phyloP scores from a whole-genome alignment of 2,329 filamentous ascomycete species.

The Pseudodiploospora longispora region DNA sequence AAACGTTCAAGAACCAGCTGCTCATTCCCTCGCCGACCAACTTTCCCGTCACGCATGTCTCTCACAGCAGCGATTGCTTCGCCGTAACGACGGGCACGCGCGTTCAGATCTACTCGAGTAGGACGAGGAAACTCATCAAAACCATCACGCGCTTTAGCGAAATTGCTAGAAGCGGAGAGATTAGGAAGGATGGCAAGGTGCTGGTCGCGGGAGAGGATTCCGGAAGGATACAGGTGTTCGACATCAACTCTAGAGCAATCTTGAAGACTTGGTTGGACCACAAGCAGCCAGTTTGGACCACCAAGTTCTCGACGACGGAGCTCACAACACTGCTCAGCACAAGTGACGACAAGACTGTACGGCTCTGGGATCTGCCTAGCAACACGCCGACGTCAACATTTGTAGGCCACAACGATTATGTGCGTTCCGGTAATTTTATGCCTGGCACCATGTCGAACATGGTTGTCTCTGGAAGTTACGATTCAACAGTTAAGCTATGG shows the following conservation, averaged over 20 bases:
- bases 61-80: slow-evolving; percentile 68
- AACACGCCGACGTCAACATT: slow-evolving; percentile 71
- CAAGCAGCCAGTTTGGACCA: slow-evolving; percentile 88
- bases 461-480: slow-evolving; percentile 86
- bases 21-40: slow-evolving; percentile 85
- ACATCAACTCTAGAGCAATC: slow-evolving; percentile 79
- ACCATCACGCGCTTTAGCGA: slow-evolving; percentile 92
- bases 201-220: slow-evolving; percentile 86
- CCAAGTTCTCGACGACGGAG: slow-evolving; percentile 83
- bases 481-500: slow-evolving; percentile 89
- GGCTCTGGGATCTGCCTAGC: slow-evolving; percentile 86
- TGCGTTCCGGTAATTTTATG: slow-evolving; percentile 80
- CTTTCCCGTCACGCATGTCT: slow-evolving; percentile 85
- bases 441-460: slow-evolving; percentile 64
- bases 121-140: slow-evolving; percentile 85
- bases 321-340: slow-evolving; percentile 81
- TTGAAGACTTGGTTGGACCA: slow-evolving; percentile 93
- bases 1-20: slow-evolving; percentile 84
- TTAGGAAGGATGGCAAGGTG: slow-evolving; percentile 80
- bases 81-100: slow-evolving; percentile 91
- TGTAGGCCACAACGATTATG: slow-evolving; percentile 84
- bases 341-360: slow-evolving; percentile 86
- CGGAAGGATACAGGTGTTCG: slow-evolving; percentile 91
- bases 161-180: slow-evolving; percentile 80
- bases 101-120: slow-evolving; percentile 87